Conservation (phyloP, 75 land plant genomes). For the Larix kaempferi region DNA sequence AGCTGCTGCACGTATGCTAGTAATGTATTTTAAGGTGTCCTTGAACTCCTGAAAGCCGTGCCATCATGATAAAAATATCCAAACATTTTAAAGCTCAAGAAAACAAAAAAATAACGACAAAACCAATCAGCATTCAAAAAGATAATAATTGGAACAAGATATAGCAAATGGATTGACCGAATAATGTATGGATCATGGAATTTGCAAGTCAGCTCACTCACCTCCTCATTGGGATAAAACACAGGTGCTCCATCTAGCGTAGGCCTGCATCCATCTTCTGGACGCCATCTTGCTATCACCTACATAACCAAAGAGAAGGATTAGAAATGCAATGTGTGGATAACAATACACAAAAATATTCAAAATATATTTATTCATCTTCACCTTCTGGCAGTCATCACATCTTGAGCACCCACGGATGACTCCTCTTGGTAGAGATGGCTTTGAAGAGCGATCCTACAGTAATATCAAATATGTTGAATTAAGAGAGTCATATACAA, state of each 20-base stretch:
- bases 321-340: background rate
- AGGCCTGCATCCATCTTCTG: conserved; percentile 58
- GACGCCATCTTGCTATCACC: conserved; percentile 79
- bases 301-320: conserved; percentile 11
- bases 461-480: background rate
- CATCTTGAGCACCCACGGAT: conserved; percentile 62
- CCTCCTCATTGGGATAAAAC: conserved; percentile 84
- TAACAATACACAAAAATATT: background rate
- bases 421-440: conserved; percentile 45
- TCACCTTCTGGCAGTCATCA: conserved; percentile 68
- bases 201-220: conserved; percentile 12
- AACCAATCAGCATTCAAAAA: background rate
- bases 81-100: background rate
- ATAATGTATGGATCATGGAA: background rate
- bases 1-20: conserved; percentile 62
- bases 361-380: background rate
- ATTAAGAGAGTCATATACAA: background rate
- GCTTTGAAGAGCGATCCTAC: conserved; percentile 19
- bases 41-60: conserved; percentile 75
- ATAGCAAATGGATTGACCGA: background rate
- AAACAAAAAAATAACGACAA: conserved; percentile 4
- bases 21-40: conserved; percentile 81
- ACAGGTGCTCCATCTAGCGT: conserved; percentile 73
- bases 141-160: background rate
- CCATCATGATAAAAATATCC: conserved; percentile 3